A percentile compares a stretch with the other conserved stretches of the same genome.
Conservation (phyloP, 2,329 filamentous ascomycete species). For the Colletotrichum limetticola region DNA sequence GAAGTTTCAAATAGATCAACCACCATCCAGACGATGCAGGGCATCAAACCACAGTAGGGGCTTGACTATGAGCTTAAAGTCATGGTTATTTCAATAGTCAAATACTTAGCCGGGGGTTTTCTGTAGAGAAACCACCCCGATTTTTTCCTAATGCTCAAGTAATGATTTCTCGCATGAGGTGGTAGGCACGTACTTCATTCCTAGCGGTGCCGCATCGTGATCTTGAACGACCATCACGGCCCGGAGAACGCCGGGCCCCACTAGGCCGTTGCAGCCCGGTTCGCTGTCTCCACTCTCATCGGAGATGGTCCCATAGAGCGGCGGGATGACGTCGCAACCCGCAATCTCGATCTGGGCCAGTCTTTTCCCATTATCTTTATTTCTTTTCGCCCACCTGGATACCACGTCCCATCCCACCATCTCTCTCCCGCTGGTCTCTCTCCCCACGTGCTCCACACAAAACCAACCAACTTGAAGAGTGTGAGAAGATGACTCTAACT, state of each 20-base stretch:
- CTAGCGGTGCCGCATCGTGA: too few species aligned
- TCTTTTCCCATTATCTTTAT: not conserved
- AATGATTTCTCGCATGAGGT: too few species aligned
- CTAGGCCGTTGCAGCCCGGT: not conserved
- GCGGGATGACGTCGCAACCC: slow-evolving; percentile 32
- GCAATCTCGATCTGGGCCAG: slow-evolving; percentile 32
- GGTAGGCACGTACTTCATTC: too few species aligned
- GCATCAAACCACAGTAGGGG: too few species aligned
- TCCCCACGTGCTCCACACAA: slow-evolving; percentile 7
- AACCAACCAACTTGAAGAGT: not conserved
- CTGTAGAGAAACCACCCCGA: too few species aligned
- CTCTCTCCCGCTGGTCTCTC: not conserved
- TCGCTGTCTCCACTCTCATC: not conserved
- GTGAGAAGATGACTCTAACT: not conserved
- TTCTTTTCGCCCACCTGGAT: not conserved
- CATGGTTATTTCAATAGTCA: too few species aligned
- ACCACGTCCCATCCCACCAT: not conserved
- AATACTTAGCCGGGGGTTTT: too few species aligned
- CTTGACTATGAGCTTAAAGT: too few species aligned
- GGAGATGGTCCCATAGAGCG: not conserved
- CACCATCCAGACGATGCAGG: too few species aligned
- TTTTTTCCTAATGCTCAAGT: too few species aligned
- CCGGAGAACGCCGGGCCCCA: not conserved
- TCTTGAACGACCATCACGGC: too few species aligned
- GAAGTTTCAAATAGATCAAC: too few species aligned